Evolutionary conservation across 768 basidiomycete genomes (phyloP).

Genomic region (Macrolepiota fuliginosa): DNA sequence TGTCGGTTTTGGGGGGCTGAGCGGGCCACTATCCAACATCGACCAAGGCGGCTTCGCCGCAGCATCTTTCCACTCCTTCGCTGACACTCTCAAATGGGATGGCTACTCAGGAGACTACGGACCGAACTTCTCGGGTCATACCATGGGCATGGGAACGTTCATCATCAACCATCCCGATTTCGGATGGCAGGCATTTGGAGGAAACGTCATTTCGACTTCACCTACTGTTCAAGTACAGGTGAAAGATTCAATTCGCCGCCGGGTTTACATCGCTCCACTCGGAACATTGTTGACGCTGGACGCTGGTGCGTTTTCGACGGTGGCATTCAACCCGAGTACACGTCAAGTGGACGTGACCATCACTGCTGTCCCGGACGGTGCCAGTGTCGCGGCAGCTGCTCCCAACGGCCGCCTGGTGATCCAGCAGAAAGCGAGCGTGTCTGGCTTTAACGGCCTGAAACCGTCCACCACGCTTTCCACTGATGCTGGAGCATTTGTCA

Average conservation of each 20-base stretch:
- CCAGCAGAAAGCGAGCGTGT: conserved; percentile 36
- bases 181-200: conserved; percentile 63
- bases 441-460: conserved; percentile 37
- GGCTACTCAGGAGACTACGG: conserved; percentile 60
- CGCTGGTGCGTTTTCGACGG: conserved; percentile 47
- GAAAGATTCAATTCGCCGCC: conserved; percentile 45
- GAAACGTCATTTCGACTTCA: conserved; percentile 39
- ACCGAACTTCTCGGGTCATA: conserved; percentile 55
- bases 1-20: conserved; percentile 49
- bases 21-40: conserved; percentile 53
- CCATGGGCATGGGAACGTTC: conserved; percentile 46
- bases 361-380: conserved; percentile 35
- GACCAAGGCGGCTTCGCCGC: conserved; percentile 56
- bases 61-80: conserved; percentile 60
- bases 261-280: conserved; percentile 50
- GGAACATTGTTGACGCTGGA: conserved; percentile 45
- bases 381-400: conserved; percentile 40
- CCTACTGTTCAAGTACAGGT: conserved; percentile 42
- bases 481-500: conserved; percentile 46
- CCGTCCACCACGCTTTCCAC: conserved; percentile 33
- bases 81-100: conserved; percentile 56
- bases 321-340: conserved; percentile 37
- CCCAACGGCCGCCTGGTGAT: conserved; percentile 44
- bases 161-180: conserved; percentile 54
- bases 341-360: conserved; percentile 40